These are phyloP conservation scores for Takashimella koratensis DNA, from an alignment of 1,284 basidiomycete species.

Conservation along the genomic window DNA sequence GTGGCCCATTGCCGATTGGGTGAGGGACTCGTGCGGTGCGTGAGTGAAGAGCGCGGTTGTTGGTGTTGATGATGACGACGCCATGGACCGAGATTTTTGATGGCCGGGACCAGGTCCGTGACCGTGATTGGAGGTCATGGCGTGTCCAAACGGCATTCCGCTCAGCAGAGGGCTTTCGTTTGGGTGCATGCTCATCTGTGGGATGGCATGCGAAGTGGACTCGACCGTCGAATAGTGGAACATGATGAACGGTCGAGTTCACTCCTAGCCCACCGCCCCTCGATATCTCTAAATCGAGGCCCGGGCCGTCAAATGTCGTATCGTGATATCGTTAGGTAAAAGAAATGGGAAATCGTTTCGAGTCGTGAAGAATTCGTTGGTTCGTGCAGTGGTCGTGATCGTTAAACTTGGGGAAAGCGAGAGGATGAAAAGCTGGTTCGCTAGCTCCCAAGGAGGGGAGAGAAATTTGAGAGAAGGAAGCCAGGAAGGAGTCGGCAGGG, in stretches of 20 bases:
- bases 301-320: not conserved
- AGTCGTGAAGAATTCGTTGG: not conserved
- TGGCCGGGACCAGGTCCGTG: not conserved
- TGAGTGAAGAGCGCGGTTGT: not conserved
- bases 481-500: no score
- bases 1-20: not conserved
- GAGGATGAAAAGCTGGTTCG: no score
- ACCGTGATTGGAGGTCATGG: not conserved
- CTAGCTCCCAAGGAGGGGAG: not conserved
- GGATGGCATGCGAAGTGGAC: not conserved
- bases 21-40: not conserved
- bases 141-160: not conserved
- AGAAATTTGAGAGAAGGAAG: no score
- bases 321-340: not conserved
- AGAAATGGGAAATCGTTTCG: not conserved
- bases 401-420: not conserved
- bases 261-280: not conserved
- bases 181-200: not conserved
- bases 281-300: not conserved
- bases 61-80: not conserved
- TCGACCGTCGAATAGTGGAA: not conserved
- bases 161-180: not conserved
- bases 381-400: not conserved
- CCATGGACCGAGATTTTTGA: not conserved
- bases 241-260: not conserved